Evolutionary conservation across 306 rosid genomes (phyloP), one percentile per base, ranked within the genome.

Genomic region (Trichosanthes cucumerina): DNA sequence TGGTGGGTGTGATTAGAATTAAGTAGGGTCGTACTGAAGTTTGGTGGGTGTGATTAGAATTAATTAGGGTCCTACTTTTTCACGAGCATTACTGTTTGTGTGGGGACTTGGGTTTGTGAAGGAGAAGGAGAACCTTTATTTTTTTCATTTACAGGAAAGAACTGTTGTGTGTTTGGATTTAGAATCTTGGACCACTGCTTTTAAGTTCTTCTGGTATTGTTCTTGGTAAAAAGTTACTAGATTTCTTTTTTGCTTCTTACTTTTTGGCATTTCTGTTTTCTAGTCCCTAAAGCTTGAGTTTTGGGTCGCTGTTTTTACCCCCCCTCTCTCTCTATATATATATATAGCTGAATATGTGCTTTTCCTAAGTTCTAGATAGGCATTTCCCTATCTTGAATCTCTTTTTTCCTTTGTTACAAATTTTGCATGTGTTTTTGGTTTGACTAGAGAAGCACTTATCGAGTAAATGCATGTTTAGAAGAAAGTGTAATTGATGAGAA

Each of bases 21-120:
- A 23, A 23, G 0, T 63, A 1, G 70, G 68, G 70, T 34, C 44
- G 8, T 64, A 64, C 47, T 43, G 57, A 70, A 43, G 54, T 70
- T 44, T 41, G 76, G 76, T 70, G 54, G 39, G 59, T 46, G 34
- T 28, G 59, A 26, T 72, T 70, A 47, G 77, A 47, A 72, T 26
- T 26, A 26, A 44, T 26, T 28, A 21, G 77, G 77, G 58, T 47
- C 77, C 77, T 14, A 72, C 59, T 0, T 26, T 28, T 47, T 72
- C 77, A 72, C 77, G 59, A 72, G 77, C 58, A 28, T 47, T 72
- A 72, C 77, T 72, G 77, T 72, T 71, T 38, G 28, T 6, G 56
- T 47, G 43, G 77, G 77, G 77, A 72, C 77, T 72, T 70, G 13
- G 19, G 59, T 72, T 26, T 8, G 77, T 71, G 77, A 2, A 43